Percentiles rank a stretch among this genome's conserved stretches.
These are phyloP conservation scores for Populus pruinosa DNA, from an alignment of 345 rosid species.

Conservation along the genomic window DNA sequence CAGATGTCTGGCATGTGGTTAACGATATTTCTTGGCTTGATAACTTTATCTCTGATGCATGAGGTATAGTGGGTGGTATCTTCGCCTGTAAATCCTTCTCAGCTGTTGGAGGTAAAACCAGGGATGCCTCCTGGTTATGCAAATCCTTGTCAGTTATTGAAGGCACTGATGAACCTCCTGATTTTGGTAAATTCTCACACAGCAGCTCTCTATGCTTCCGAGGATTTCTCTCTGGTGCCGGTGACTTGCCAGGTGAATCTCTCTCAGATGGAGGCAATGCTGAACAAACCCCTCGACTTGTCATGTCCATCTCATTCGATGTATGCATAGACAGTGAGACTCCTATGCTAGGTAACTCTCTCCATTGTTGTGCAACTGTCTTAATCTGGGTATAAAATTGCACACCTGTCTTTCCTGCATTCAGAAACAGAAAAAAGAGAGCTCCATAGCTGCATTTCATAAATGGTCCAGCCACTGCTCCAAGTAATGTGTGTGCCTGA, in stretches of 20 bases:
- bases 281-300: slow-evolving; percentile 31
- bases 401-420: slow-evolving; percentile 90
- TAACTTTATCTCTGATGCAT: slow-evolving; percentile 12
- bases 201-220: slow-evolving; percentile 16
- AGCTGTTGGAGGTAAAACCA: slow-evolving; percentile 17
- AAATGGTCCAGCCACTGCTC: slow-evolving; percentile 3
- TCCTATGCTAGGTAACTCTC: slow-evolving; percentile 64
- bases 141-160: slow-evolving; percentile 20
- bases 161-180: slow-evolving; percentile 23
- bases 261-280: slow-evolving; percentile 25
- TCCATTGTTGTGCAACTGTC: slow-evolving; percentile 95
- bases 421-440: background rate
- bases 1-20: slow-evolving; percentile 16
- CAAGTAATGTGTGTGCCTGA: background rate
- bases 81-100: slow-evolving; percentile 21
- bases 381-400: slow-evolving; percentile 86
- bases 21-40: slow-evolving; percentile 20
- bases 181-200: slow-evolving; percentile 24
- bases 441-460: background rate
- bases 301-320: background rate
- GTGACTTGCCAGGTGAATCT: slow-evolving; percentile 2
- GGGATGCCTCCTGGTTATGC: slow-evolving; percentile 18
- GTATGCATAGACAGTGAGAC: slow-evolving; percentile 86
- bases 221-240: slow-evolving; percentile 29
- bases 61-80: slow-evolving; percentile 7